Evolutionary conservation across 2,329 filamentous ascomycete species (phyloP).

Genomic region (Emmonsiellopsis sp.): DNA sequence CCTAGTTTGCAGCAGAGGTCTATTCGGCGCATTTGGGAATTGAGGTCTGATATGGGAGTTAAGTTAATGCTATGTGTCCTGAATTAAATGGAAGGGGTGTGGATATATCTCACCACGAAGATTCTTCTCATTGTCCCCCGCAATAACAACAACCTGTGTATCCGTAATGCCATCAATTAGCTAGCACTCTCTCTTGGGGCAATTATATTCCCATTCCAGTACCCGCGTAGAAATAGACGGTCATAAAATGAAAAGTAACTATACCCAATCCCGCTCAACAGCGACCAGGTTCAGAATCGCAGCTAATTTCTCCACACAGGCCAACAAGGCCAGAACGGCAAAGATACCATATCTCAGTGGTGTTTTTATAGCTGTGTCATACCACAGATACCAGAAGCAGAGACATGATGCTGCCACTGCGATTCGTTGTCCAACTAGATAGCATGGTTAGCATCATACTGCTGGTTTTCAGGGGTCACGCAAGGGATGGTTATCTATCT

Average conservation of each 20-base stretch:
- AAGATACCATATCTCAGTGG: conserved; percentile 10
- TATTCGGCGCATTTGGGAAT: conserved; percentile 48
- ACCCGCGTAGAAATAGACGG: background rate
- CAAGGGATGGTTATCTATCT: too few relatives aligned
- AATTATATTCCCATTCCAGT: too few relatives aligned
- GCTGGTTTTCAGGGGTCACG: too few relatives aligned
- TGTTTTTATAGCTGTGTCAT: too few relatives aligned
- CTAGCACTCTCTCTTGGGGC: background rate
- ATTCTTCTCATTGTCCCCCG: conserved; percentile 26
- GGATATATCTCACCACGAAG: conserved; percentile 31
- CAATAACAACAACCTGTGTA: conserved; percentile 22
- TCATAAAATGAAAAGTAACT: conserved; percentile 2
- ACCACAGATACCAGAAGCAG: conserved; percentile 32
- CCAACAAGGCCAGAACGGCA: conserved; percentile 40
- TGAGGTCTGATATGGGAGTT: conserved; percentile 25
- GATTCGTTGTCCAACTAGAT: conserved; percentile 26
- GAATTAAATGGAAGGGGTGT: conserved; percentile 8
- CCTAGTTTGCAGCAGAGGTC: conserved; percentile 50
- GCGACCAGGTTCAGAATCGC: conserved; percentile 57
- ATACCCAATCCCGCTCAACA: conserved; percentile 60
- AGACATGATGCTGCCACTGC: conserved; percentile 40
- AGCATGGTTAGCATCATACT: background rate
- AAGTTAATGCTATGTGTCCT: too few relatives aligned
- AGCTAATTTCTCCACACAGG: conserved; percentile 59
- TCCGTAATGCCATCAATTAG: background rate